A percentile compares a stretch with the other conserved stretches of the same genome.
Conservation (phyloP, 495 filamentous ascomycete species). For the Corynascus novoguineensis region DNA sequence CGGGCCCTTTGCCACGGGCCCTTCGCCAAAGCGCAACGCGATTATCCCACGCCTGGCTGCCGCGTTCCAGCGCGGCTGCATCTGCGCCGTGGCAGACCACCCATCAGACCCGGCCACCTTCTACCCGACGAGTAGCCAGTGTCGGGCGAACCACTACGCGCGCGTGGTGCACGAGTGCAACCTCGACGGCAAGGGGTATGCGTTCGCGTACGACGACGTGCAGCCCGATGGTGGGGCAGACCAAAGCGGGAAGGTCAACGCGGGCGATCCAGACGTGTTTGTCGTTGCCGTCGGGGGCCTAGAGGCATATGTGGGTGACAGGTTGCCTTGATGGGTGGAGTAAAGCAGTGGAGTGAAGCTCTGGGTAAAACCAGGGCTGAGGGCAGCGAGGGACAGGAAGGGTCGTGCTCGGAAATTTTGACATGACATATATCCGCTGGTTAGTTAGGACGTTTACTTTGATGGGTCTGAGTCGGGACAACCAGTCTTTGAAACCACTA, state of each 20-base stretch:
- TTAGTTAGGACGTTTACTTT: no score
- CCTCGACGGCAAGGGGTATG: slow-evolving; percentile 64
- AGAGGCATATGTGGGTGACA: slow-evolving; percentile 23
- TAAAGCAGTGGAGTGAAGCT: neutral
- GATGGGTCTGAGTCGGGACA: no score
- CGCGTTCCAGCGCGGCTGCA: slow-evolving; percentile 61
- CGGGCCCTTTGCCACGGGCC: slow-evolving; percentile 58
- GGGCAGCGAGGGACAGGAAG: no score
- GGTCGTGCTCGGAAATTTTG: no score
- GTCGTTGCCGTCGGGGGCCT: slow-evolving; percentile 63
- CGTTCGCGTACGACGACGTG: slow-evolving; percentile 79
- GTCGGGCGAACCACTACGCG: slow-evolving; percentile 71
- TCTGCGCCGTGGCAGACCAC: slow-evolving; percentile 46
- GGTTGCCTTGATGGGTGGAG: slow-evolving; percentile 13
- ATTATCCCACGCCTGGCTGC: slow-evolving; percentile 59
- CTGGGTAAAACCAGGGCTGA: no score
- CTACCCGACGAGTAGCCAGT: slow-evolving; percentile 44
- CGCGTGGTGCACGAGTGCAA: slow-evolving; percentile 62
- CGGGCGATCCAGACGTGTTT: slow-evolving; percentile 53
- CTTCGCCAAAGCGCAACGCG: slow-evolving; percentile 55
- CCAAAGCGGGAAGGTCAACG: slow-evolving; percentile 62
- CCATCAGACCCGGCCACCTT: slow-evolving; percentile 51
- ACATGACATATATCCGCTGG: no score
- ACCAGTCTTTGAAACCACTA: no score
- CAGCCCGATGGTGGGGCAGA: slow-evolving; percentile 54